These are phyloP conservation scores for Colletotrichum lini DNA, from an alignment of 2,329 filamentous ascomycete genomes.

Conservation along the genomic window DNA sequence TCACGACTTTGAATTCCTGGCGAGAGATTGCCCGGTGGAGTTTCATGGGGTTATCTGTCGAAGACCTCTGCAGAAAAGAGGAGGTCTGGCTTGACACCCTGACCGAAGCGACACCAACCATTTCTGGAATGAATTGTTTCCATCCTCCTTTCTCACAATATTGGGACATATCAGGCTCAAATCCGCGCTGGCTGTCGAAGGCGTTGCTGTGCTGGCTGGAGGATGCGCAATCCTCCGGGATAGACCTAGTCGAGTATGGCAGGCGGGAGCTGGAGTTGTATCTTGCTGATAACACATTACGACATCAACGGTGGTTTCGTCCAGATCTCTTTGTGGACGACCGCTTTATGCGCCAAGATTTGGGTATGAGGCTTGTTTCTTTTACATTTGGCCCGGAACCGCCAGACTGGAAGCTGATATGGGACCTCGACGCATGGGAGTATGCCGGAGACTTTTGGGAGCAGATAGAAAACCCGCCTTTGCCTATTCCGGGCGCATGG, in stretches of 20 bases:
- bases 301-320: not conserved
- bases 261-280: not conserved
- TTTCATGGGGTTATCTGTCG: not conserved
- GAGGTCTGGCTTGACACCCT: rapidly evolving
- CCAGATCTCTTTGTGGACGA: no score
- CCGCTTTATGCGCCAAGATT: no score
- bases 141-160: not conserved
- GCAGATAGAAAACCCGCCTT: not conserved
- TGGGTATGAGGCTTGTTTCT: not conserved
- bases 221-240: not conserved
- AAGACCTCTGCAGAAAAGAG: not conserved
- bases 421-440: conserved; percentile 15
- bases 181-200: not conserved
- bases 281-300: rapidly evolving
- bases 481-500: conserved; percentile 12
- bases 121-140: not conserved
- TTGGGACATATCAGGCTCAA: not conserved
- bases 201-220: not conserved
- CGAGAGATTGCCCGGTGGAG: not conserved
- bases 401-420: conserved; percentile 15
- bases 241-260: conserved; percentile 15
- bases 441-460: conserved; percentile 31
- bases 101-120: no score
- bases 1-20: rapidly evolving
- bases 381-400: conserved; percentile 4